A percentile compares a stretch with the other conserved stretches of the same genome.
These are phyloP conservation scores for Plasmopara muralis DNA, from an alignment of 352 stramenopile species.

Conservation along the genomic window DNA sequence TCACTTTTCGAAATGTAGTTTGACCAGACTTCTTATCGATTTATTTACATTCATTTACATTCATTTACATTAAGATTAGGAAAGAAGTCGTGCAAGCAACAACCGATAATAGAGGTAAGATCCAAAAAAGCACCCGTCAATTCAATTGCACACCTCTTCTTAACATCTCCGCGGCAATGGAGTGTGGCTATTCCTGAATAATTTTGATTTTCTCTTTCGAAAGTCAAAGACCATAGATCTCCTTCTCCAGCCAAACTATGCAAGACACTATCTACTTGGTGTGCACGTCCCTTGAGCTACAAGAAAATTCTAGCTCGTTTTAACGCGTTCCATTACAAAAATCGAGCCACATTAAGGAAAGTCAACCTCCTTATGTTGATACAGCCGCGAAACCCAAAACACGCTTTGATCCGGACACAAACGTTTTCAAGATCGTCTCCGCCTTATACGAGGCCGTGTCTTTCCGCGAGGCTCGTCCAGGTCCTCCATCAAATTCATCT, in stretches of 20 bases:
- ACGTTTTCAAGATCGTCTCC: slow-evolving; percentile 43
- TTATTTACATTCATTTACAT: no score
- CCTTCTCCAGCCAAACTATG: slow-evolving; percentile 63
- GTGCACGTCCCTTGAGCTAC: slow-evolving; percentile 63
- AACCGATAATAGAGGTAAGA: slow-evolving; percentile 74
- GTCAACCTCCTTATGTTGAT: slow-evolving; percentile 70
- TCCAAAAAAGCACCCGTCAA: slow-evolving; percentile 60
- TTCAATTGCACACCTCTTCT: slow-evolving; percentile 30
- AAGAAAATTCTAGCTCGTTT: slow-evolving; percentile 55
- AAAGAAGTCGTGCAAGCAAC: slow-evolving; percentile 43
- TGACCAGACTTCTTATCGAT: no score
- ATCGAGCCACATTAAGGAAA: slow-evolving; percentile 70
- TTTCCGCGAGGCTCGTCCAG: slow-evolving; percentile 26
- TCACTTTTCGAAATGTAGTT: no score
- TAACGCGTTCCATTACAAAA: slow-evolving; percentile 51
- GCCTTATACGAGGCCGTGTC: slow-evolving; percentile 64
- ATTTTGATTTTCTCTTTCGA: slow-evolving; percentile 54
- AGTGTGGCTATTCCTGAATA: slow-evolving; percentile 47
- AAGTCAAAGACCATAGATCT: slow-evolving; percentile 48
- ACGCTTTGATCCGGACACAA: slow-evolving; percentile 46
- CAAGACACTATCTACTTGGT: slow-evolving; percentile 65
- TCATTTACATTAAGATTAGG: no score
- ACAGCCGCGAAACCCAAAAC: slow-evolving; percentile 74
- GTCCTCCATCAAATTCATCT: slow-evolving; percentile 4
- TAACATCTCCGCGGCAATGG: slow-evolving; percentile 34